Evolutionary conservation across 768 basidiomycete genomes (phyloP).

Genomic region (Suillus bovinus): DNA sequence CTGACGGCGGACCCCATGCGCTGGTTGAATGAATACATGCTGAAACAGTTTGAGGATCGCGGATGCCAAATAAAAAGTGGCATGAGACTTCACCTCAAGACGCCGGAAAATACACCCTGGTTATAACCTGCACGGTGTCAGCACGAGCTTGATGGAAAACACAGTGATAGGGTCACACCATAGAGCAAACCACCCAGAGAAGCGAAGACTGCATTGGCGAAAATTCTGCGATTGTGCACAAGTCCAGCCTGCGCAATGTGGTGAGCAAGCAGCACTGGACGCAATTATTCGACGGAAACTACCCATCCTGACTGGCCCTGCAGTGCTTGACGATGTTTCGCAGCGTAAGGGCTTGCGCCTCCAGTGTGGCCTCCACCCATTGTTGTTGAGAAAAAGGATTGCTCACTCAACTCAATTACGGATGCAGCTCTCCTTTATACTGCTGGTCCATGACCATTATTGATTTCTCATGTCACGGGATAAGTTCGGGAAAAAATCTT

Average conservation of each 20-base stretch:
- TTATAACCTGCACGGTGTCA: constrained; percentile 6
- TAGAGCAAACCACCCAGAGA: constrained; percentile 65
- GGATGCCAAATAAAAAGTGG: constrained; percentile 2
- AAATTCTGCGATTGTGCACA: constrained; percentile 62
- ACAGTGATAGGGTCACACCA: constrained; percentile 37
- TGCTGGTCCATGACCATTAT: background rate
- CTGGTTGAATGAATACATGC: constrained; percentile 51
- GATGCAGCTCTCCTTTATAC: background rate
- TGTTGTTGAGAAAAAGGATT: constrained; percentile 5
- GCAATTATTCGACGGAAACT: constrained; percentile 19
- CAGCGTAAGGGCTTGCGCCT: constrained; percentile 32
- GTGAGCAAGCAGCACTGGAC: background rate
- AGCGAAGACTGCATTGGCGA: constrained; percentile 73
- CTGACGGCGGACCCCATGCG: constrained; percentile 58
- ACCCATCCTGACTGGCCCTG: constrained; percentile 72
- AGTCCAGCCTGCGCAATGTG: constrained; percentile 47
- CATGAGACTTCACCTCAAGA: constrained; percentile 50
- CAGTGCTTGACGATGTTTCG: constrained; percentile 51
- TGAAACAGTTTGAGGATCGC: constrained; percentile 17
- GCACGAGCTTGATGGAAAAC: background rate
- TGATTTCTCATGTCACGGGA: constrained; percentile 5
- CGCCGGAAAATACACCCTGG: constrained; percentile 79
- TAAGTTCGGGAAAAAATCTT: background rate
- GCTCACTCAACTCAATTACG: background rate
- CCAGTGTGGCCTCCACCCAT: constrained; percentile 49